These are phyloP conservation scores for Colletotrichum incanum DNA, from an alignment of 2,329 filamentous ascomycete species.

Conservation along the genomic window DNA sequence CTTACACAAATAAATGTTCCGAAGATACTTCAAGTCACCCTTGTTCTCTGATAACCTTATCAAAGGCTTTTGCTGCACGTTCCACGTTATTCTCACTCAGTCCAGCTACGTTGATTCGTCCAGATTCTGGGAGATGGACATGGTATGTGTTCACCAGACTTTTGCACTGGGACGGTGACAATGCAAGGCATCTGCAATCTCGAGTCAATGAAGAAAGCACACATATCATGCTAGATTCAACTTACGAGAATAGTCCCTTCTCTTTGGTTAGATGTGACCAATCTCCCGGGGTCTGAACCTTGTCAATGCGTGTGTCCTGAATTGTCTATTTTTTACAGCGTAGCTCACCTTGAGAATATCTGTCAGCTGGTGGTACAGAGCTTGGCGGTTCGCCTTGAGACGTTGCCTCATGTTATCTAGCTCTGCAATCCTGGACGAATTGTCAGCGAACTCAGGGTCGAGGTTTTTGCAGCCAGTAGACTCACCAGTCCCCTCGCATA, in stretches of 20 bases:
- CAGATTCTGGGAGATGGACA: constrained; percentile 25
- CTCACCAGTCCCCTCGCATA: constrained; percentile 19
- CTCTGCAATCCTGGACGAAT: constrained; percentile 10
- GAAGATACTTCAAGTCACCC: background rate
- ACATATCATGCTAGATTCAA: background rate
- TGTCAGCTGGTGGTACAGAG: constrained; percentile 14
- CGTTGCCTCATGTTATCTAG: constrained; percentile 22
- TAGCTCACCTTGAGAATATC: background rate
- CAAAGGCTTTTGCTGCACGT: constrained; percentile 26
- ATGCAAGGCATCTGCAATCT: constrained; percentile 7
- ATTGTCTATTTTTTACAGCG: background rate
- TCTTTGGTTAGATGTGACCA: constrained; percentile 29
- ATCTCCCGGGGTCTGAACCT: constrained; percentile 27
- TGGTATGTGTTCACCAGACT: constrained; percentile 8
- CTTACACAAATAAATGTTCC: too few relatives aligned
- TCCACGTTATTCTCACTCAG: constrained; percentile 18
- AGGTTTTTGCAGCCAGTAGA: background rate
- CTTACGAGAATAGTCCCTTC: constrained; percentile 36
- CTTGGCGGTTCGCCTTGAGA: constrained; percentile 9
- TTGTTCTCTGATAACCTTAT: constrained; percentile 6
- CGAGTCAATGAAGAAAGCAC: background rate
- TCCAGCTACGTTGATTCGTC: constrained; percentile 30
- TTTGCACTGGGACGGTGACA: constrained; percentile 24
- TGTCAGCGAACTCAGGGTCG: background rate
- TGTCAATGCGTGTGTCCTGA: background rate